Conservation (phyloP, 2,329 filamentous ascomycete species). For the Dryadomyces sulphureus region DNA sequence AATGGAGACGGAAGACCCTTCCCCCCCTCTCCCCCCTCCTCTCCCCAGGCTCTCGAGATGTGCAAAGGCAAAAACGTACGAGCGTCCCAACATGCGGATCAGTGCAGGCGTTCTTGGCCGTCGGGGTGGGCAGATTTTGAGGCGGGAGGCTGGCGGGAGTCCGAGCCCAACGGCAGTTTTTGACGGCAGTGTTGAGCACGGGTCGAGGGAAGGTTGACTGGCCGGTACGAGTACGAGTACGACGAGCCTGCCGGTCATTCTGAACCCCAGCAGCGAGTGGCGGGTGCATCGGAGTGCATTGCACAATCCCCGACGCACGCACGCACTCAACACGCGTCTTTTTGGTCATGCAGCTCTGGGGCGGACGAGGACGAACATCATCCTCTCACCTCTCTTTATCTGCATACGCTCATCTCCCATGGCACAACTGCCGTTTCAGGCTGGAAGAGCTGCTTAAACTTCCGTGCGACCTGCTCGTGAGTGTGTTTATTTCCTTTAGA, state of each 20-base stretch:
- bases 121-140: background rate
- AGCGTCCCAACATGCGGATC: background rate
- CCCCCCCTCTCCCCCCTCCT: too few relatives aligned
- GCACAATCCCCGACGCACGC: background rate
- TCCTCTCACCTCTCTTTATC: background rate
- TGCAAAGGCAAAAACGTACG: background rate
- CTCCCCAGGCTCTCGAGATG: background rate
- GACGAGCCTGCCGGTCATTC: background rate
- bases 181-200: too few relatives aligned
- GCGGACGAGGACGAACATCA: background rate
- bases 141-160: background rate
- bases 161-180: background rate
- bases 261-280: too few relatives aligned
- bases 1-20: background rate
- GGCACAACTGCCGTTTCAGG: constrained; percentile 4
- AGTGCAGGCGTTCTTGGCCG: background rate
- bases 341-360: background rate
- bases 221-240: too few relatives aligned
- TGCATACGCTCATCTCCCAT: background rate
- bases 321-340: background rate
- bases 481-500: too few relatives aligned
- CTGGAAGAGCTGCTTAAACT: background rate
- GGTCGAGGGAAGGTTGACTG: too few relatives aligned
- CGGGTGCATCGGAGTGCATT: too few relatives aligned
- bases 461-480: background rate